Conservation (phyloP, 495 filamentous ascomycete species). For the Neurospora intermedia region DNA sequence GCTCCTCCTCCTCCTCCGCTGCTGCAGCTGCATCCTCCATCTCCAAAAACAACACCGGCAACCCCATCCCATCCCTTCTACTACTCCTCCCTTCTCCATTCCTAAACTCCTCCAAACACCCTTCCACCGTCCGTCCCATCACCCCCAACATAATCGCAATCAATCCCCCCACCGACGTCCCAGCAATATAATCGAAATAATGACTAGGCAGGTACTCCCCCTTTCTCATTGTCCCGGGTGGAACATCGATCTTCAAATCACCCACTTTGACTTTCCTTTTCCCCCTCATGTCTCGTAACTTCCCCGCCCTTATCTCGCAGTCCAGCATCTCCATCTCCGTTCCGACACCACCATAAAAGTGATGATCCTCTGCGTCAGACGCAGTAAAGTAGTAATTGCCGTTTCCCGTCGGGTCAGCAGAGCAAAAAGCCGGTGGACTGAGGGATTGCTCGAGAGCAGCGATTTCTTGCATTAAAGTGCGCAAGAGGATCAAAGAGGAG, state of each 20-base stretch:
- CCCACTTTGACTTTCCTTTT: background rate
- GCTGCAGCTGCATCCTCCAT: background rate
- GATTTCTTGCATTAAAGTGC: constrained; percentile 19
- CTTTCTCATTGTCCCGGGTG: constrained; percentile 30
- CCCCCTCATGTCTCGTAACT: background rate
- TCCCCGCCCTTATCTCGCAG: background rate
- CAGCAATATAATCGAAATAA: constrained; percentile 32
- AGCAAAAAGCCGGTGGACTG: constrained; percentile 10
- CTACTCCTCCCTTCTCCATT: background rate
- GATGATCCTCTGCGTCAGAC: background rate
- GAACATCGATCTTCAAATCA: constrained; percentile 1
- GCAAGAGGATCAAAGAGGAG: constrained; percentile 21
- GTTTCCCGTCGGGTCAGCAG: constrained; percentile 18
- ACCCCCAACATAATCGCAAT: constrained; percentile 28
- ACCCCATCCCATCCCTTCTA: background rate
- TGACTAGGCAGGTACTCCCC: constrained; percentile 40
- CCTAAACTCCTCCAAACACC: constrained; percentile 21
- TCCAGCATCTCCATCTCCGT: background rate
- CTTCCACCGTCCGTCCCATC: constrained; percentile 17
- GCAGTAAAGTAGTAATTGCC: background rate
- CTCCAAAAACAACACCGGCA: background rate
- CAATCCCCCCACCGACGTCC: constrained; percentile 27
- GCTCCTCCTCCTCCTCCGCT: no score
- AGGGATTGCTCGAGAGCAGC: constrained; percentile 14
- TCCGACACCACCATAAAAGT: no score